Conservation (phyloP, 129 eudicot species). For the Flaveria trinervia region DNA sequence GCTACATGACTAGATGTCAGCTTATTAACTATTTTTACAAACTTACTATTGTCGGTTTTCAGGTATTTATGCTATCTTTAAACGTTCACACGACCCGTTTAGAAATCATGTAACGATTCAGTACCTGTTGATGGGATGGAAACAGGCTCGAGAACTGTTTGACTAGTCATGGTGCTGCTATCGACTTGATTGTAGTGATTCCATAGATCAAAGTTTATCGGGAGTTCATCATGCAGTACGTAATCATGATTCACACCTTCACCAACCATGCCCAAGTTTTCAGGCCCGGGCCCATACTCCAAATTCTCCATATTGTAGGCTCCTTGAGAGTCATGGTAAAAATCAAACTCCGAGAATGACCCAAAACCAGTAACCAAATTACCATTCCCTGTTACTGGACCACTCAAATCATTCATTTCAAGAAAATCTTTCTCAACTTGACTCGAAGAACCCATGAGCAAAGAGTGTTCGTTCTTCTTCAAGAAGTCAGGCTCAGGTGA, state of each 20-base stretch:
- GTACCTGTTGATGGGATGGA: constrained; percentile 59
- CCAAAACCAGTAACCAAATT: constrained; percentile 39
- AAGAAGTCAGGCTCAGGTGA: constrained; percentile 30
- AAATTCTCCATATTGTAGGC: constrained; percentile 26
- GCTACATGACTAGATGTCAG: not conserved
- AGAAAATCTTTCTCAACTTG: constrained; percentile 61
- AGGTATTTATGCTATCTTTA: not conserved
- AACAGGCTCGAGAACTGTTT: constrained; percentile 27
- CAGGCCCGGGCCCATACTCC: constrained; percentile 39
- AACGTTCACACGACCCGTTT: not conserved
- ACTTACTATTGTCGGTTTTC: not conserved
- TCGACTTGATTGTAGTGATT: constrained; percentile 36
- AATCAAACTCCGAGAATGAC: constrained; percentile 51
- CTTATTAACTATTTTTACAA: not conserved
- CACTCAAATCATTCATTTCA: constrained; percentile 78
- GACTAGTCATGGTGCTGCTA: constrained; percentile 29
- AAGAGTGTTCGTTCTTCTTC: constrained; percentile 30
- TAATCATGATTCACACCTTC: constrained; percentile 28
- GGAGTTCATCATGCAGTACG: constrained; percentile 36
- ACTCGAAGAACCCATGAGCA: constrained; percentile 26
- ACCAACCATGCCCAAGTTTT: constrained; percentile 35
- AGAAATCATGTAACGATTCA: constrained; percentile 3
- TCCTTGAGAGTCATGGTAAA: constrained; percentile 39
- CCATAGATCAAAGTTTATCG: constrained; percentile 43
- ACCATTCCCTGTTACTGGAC: constrained; percentile 42